Evolutionary conservation across 192 early-diverging fungal genomes (phyloP), one percentile per base, ranked within the genome.

Genomic region (Umbelopsis isabellina): DNA sequence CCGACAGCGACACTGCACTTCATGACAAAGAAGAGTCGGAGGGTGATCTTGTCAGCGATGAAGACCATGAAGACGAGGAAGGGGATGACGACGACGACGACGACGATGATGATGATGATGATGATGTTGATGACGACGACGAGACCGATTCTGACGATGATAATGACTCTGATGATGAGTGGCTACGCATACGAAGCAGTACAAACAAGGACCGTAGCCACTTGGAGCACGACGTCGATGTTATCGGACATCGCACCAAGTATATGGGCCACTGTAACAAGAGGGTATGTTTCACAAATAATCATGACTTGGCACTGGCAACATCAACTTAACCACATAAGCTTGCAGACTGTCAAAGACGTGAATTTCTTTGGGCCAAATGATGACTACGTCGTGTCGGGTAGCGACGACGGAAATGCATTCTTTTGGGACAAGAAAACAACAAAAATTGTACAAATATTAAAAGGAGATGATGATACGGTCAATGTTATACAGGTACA

Each of bases 321-420:
- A 66, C 30, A 45, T 20, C 16, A 21, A 12, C 10, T 23, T 65
- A 69, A 64, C 4, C 20, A 22, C 41, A 75, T 79, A 0, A 81
- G 76, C 65, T 58, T 76, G 6, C 75, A 86, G 73, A 91, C 90
- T 7, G 71, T 89, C 52, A 94, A 94, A 70, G 91, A 92, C 61
- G 90, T 91, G 41, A 89, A 87, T 71, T 92, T 91, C 77, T 86
- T 80, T 72, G 88, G 88, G 1, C 76, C 86, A 0, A 84, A 89
- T 47, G 87, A 86, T 67, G 83, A 83, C 51, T 91, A 88, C 55
- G 77, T 94, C 18, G 84, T 89, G 67, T 92, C 90, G 9, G 93
- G 93, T 1, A 91, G 89, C 4, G 93, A 94, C 69, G 93, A 92
- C 73, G 90, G 93, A 20, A 74, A 79, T 12, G 66, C 89, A 4